A percentile compares a stretch with the other conserved stretches of the same genome.
These are phyloP conservation scores for Cyclotella sp. DNA, from an alignment of 108 stramenopile genomes.

Conservation along the genomic window DNA sequence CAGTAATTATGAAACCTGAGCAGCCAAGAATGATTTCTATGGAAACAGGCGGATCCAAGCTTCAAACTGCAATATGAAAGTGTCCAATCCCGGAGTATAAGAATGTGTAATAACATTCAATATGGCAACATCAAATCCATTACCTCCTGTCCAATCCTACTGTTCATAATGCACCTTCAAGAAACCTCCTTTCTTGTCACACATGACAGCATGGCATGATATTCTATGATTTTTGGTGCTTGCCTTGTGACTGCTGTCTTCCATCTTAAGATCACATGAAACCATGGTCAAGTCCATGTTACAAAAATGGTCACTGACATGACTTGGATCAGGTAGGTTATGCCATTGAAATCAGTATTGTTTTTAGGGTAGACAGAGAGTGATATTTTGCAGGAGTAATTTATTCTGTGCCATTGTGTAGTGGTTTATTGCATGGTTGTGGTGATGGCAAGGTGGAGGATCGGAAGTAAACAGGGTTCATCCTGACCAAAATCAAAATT, in stretches of 20 bases:
- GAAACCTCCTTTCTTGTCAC: not conserved
- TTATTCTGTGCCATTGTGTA: not conserved
- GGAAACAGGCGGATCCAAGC: no score
- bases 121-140: not conserved
- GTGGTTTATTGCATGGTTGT: no score
- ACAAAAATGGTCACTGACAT: not conserved
- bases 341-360: not conserved
- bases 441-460: no score
- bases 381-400: not conserved
- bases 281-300: not conserved
- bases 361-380: not conserved
- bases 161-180: not conserved
- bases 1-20: no score
- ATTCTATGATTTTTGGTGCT: not conserved
- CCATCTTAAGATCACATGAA: not conserved
- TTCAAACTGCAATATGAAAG: no score
- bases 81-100: no score
- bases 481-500: no score
- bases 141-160: not conserved
- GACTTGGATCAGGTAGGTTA: not conserved
- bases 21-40: no score
- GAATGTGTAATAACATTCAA: not conserved
- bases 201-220: conserved; percentile 1
- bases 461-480: no score
- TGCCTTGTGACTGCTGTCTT: not conserved